Base-by-base conservation (phyloP, 2,329 filamentous ascomycete species). In the Colletotrichum sp. region DNA sequence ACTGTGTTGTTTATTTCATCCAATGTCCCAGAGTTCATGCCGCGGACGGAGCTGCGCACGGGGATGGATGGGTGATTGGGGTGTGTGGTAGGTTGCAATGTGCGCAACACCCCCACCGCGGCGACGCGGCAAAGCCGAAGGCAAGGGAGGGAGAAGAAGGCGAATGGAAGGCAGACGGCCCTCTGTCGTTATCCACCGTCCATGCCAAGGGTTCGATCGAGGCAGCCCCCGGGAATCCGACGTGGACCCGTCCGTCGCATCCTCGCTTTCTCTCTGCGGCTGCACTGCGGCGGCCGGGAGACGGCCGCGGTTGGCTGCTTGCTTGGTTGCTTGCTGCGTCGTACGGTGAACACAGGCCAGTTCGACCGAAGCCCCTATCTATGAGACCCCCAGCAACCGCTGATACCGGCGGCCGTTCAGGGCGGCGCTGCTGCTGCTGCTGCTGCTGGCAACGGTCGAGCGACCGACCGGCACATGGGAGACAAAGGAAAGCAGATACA, bases 61-160 rank as follows among this genome's bases (percentile, higher is more conserved):
- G 55, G 72, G 68, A 59, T 39, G 14, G 14, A 59, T 30, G 57
- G 57, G 12, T n/a, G 48, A 34, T 32, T 68, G 28, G 28, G 48
- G 57, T 48, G 43, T 39, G 39, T 43, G 63, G 21, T n/a, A 26
- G 48, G 66, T 68, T 39, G 52, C 66, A 68, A 32, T 52, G n/a
- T 21, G 43, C n/a, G 34, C 61, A 18, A 14, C 52, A 18, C 36
- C 59, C 77, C 84, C 78, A 74, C 82, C 73, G 81, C 83, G 80
- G 52, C 83, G 77, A 24, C 80, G 84, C 78, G 80, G 86, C 76
- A 71, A 66, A 66, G 55, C 61, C 65, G 76, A 72, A 61, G 69
- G 61, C 21, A 69, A 80, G 76, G 28, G 21, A 48, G 24, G 30
- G 30, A 39, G 32, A 39, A 39, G 39, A 34, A 48, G 30, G 39